Evolutionary conservation across 192 early-diverging fungal genomes (phyloP), one percentile per base, ranked within the genome.

Genomic region (Podila clonocystis): DNA sequence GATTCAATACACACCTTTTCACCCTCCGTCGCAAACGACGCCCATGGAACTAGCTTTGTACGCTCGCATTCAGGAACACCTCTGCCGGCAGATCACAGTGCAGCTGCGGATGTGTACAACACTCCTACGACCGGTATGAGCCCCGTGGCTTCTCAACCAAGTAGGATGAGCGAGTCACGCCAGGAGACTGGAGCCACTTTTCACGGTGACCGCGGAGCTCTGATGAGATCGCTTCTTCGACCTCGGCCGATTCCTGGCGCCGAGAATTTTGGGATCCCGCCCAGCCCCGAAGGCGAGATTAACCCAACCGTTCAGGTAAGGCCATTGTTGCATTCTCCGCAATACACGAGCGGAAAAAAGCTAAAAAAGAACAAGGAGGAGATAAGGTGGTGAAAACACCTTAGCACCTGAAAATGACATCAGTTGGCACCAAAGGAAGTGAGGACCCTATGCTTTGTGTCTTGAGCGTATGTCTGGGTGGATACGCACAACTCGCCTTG

Each of bases 271-370:
- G 89, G 87, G 31, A 89, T 93, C 41, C 86, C 85, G 24, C 78
- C 89, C 9, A 85, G 83, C 50, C 89, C 91, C 24, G 72, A 76
- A 36, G 77, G 74, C 4, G 88, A 88, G 48, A 85, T 89, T 30
- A 86, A 95, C 73, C 83, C 85, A 17, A 88, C 88, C 12, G 83
- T 93, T 3, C 88, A 93, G 82, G 91, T 92, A 86, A 62, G 45
- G 24, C 41, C 9, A 9, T 36, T 36, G 34, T 36, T 36, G 34
- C n/a, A 45, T 20, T 36, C 61, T 22, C 24, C 26, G 24, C 1
- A 17, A 59, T 59, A 29, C 17, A 8, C 24, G 30, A 30, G 7
- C 34, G 45, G 57, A 28, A 59, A 59, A 28, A 26, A 0, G 22
- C 13, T 45, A 26, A 48, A 26, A 38, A 20, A 26, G 19, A 20